These are phyloP conservation scores for Penicillium sp. DNA, from an alignment of 2,329 filamentous ascomycete species.

Conservation along the genomic window DNA sequence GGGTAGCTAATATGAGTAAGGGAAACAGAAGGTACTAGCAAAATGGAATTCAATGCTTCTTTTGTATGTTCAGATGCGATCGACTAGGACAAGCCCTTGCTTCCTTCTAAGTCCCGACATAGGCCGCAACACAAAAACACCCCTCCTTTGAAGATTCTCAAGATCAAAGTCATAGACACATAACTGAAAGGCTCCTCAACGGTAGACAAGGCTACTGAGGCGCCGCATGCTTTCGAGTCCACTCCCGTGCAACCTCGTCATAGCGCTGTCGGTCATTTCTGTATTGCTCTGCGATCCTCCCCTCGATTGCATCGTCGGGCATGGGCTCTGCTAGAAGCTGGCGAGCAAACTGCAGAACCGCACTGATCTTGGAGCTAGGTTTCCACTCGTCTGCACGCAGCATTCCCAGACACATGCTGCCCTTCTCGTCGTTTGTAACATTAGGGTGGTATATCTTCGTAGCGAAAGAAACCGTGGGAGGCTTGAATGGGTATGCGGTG, in stretches of 20 bases:
- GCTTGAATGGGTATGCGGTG: conserved; percentile 84
- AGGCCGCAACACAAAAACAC: not conserved
- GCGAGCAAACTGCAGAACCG: conserved; percentile 74
- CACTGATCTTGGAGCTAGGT: conserved; percentile 72
- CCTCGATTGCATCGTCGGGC: conserved; percentile 85
- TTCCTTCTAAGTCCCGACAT: not conserved
- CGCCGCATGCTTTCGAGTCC: conserved; percentile 52
- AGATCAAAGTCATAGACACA: not conserved
- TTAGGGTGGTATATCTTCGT: conserved; percentile 97
- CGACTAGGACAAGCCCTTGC: not conserved
- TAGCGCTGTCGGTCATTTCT: conserved; percentile 66
- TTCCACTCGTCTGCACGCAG: conserved; percentile 90
- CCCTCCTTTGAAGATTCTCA: not conserved
- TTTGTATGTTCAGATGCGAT: not conserved
- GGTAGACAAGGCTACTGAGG: not conserved
- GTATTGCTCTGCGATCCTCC: conserved; percentile 81
- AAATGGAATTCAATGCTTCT: not conserved
- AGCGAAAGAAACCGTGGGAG: conserved; percentile 72
- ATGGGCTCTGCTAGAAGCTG: conserved; percentile 76
- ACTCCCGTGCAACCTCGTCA: conserved; percentile 71
- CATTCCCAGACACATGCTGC: conserved; percentile 80
- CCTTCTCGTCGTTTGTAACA: conserved; percentile 80
- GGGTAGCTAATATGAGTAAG: not conserved
- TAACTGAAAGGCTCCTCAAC: not conserved
- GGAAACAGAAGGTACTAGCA: not conserved